Evolutionary conservation across 371 early-diverging fungal species (phyloP).

Genomic region (Rhizomucor miehei): DNA sequence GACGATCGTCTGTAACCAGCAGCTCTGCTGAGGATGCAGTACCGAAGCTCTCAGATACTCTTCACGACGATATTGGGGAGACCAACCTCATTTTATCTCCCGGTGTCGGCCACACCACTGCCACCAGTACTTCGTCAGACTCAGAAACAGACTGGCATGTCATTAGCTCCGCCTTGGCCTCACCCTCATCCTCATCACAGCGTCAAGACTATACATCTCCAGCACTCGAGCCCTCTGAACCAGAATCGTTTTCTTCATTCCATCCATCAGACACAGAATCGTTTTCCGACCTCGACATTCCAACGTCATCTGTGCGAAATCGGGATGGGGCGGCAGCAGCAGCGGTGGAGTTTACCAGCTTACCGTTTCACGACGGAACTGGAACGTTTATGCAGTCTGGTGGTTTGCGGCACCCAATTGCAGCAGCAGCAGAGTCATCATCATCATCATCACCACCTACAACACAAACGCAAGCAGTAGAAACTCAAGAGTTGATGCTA

Average conservation of each 20-base stretch:
- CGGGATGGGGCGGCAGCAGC: neutral
- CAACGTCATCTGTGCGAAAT: constrained; percentile 5
- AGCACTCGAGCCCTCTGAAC: constrained; percentile 27
- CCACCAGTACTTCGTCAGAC: constrained; percentile 21
- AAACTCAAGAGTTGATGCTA: too few relatives aligned
- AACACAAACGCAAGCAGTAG: too few relatives aligned
- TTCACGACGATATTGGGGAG: neutral
- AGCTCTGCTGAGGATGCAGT: neutral
- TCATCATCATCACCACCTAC: too few relatives aligned
- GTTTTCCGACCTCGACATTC: constrained; percentile 22
- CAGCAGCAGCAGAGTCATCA: too few relatives aligned
- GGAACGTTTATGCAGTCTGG: constrained; percentile 33
- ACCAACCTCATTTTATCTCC: constrained; percentile 15
- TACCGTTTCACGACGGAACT: constrained; percentile 50
- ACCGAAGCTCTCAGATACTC: neutral
- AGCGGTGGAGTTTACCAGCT: constrained; percentile 10
- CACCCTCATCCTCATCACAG: constrained; percentile 8
- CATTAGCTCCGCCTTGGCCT: constrained; percentile 27
- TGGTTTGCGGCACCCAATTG: constrained; percentile 5
- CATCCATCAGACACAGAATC: constrained; percentile 38
- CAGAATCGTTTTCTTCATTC: constrained; percentile 29
- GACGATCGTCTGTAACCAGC: neutral
- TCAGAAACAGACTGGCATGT: constrained; percentile 52
- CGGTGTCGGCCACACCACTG: constrained; percentile 1
- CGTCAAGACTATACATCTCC: constrained; percentile 12